Evolutionary conservation across 1,284 basidiomycete genomes (phyloP).

Genomic region (Cryptococcus sp.): DNA sequence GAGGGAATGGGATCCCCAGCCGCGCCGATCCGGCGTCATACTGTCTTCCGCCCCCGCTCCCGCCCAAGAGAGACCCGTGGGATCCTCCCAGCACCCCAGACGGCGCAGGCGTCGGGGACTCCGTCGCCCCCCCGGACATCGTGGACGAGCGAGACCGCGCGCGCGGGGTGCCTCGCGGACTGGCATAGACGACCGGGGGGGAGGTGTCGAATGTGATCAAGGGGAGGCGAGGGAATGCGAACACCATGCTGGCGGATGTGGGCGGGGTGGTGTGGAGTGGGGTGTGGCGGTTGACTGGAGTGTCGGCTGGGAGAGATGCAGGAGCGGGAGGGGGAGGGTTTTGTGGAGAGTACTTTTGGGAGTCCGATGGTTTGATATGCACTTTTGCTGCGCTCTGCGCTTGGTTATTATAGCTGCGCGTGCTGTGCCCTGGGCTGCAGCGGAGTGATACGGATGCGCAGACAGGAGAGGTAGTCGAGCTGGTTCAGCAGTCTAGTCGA

Average conservation of each 20-base stretch:
- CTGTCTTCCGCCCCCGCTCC: too few relatives aligned
- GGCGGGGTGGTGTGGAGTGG: too few relatives aligned
- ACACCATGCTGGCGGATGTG: slow-evolving; percentile 16
- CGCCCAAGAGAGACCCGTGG: background rate
- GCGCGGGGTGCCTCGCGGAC: slow-evolving; percentile 6
- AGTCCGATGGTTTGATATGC: background rate
- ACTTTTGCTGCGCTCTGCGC: background rate
- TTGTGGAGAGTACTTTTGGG: background rate
- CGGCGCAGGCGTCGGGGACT: background rate
- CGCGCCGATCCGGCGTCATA: too few relatives aligned
- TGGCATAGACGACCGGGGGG: slow-evolving; percentile 23
- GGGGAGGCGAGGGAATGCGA: slow-evolving; percentile 20
- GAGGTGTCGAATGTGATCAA: slow-evolving; percentile 18
- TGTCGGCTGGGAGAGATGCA: background rate
- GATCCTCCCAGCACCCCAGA: too few relatives aligned
- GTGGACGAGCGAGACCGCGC: slow-evolving; percentile 7
- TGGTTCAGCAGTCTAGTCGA: too few relatives aligned
- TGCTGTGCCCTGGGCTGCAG: too few relatives aligned
- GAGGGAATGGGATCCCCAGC: too few relatives aligned
- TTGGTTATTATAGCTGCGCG: too few relatives aligned
- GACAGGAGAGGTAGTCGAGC: too few relatives aligned
- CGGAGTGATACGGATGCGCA: background rate
- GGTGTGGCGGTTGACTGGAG: too few relatives aligned
- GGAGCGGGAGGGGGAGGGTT: too few relatives aligned
- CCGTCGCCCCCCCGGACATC: background rate